These are phyloP conservation scores for Trichoderma semiorbis DNA, from an alignment of 2,329 filamentous ascomycete genomes.

Conservation along the genomic window DNA sequence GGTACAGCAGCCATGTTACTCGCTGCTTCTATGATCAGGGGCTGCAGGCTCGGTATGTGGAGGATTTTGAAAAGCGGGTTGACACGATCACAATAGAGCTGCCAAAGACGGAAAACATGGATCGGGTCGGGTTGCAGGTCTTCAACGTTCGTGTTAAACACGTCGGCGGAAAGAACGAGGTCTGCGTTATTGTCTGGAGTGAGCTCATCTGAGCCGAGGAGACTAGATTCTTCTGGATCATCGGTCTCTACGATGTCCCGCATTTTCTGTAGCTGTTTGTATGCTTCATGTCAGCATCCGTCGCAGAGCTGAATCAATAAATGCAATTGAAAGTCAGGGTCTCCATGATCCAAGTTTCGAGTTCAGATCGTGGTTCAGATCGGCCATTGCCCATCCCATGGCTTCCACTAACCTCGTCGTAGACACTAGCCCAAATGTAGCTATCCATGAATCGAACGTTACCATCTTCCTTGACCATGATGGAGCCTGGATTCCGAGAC, in stretches of 20 bases:
- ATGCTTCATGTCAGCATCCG: background rate
- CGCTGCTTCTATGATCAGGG: constrained; percentile 60
- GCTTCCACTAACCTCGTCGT: constrained; percentile 49
- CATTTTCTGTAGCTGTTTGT: constrained; percentile 54
- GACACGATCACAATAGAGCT: constrained; percentile 69
- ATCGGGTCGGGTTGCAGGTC: constrained; percentile 62
- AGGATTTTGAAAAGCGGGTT: constrained; percentile 71
- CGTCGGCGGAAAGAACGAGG: constrained; percentile 44
- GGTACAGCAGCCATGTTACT: constrained; percentile 53
- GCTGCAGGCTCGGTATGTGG: constrained; percentile 67
- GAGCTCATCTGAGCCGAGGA: constrained; percentile 46
- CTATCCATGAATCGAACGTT: constrained; percentile 57
- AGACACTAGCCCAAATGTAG: constrained; percentile 50
- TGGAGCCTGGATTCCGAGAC: constrained; percentile 46
- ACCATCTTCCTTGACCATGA: constrained; percentile 54
- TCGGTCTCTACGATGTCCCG: constrained; percentile 53
- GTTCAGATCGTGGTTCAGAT: background rate
- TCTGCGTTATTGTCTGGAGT: constrained; percentile 53
- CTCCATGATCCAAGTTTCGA: background rate
- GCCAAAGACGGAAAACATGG: constrained; percentile 70
- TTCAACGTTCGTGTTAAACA: constrained; percentile 38
- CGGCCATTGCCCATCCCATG: background rate
- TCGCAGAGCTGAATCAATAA: constrained; percentile 20
- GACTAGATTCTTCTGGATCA: constrained; percentile 46
- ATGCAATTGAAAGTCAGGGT: background rate